These are phyloP conservation scores for Phytopythium aichiense DNA, from an alignment of 352 stramenopile species.

Conservation along the genomic window DNA sequence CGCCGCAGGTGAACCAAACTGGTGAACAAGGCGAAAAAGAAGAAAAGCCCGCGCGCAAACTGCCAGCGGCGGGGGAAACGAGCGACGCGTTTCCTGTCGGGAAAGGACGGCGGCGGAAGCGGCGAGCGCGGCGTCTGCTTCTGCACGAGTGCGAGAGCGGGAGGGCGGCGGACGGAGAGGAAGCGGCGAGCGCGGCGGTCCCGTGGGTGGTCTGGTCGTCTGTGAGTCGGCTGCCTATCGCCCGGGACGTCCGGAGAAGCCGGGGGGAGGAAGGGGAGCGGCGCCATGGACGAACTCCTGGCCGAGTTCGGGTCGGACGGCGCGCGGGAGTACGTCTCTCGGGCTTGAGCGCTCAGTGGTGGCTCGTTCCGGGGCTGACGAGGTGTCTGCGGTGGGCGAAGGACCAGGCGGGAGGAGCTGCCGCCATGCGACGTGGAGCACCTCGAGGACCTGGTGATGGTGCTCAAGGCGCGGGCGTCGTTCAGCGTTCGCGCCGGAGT, in stretches of 20 bases:
- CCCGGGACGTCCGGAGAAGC: too few species aligned
- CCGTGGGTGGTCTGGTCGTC: not conserved
- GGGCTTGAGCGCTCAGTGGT: not conserved
- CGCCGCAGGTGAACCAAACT: not conserved
- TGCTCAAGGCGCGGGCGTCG: constrained; percentile 51
- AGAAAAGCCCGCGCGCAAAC: constrained; percentile 2
- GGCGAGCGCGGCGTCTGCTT: not conserved
- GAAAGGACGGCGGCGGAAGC: not conserved
- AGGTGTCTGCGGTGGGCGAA: not conserved
- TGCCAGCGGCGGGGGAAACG: not conserved
- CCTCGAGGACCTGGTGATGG: constrained; percentile 54
- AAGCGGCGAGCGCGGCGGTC: not conserved
- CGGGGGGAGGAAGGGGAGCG: not conserved
- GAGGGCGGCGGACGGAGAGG: not conserved
- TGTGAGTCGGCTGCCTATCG: not conserved
- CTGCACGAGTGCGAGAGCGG: not conserved
- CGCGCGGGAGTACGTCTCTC: not conserved
- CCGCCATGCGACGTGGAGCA: constrained; percentile 63
- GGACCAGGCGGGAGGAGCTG: constrained; percentile 26
- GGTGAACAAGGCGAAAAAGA: not conserved
- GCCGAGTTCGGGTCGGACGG: not conserved
- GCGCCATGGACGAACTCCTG: not conserved
- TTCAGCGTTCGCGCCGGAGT: constrained; percentile 48
- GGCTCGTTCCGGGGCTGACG: not conserved
- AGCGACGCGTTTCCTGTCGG: not conserved